Percentiles rank a stretch among this genome's conserved stretches.
These are phyloP conservation scores for Cordyceps sp. DNA, from an alignment of 2,329 filamentous ascomycete genomes.

Conservation along the genomic window DNA sequence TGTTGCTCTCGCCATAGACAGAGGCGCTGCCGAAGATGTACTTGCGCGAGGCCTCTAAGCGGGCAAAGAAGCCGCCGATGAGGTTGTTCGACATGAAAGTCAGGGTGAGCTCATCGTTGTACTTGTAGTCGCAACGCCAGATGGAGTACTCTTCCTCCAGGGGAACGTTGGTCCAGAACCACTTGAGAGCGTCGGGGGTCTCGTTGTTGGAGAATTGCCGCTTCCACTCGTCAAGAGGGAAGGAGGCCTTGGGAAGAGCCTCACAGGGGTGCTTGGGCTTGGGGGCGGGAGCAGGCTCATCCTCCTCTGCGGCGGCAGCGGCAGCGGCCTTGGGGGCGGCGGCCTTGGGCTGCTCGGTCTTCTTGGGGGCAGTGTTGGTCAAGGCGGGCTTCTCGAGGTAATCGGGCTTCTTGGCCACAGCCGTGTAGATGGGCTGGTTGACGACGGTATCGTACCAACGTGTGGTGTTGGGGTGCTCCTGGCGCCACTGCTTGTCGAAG, in stretches of 20 bases:
- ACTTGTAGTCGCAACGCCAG: conserved; percentile 94
- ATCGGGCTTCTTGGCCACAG: conserved; percentile 56
- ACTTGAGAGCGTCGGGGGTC: conserved; percentile 70
- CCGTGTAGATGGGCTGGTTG: conserved; percentile 83
- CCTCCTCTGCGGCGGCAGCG: conserved; percentile 18
- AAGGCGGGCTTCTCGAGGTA: conserved; percentile 72
- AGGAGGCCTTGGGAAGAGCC: conserved; percentile 58
- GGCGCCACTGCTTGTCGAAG: conserved; percentile 81
- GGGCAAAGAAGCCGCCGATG: conserved; percentile 93
- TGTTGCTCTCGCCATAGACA: conserved; percentile 78
- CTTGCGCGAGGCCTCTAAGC: conserved; percentile 95
- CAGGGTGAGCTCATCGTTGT: conserved; percentile 93
- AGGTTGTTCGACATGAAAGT: conserved; percentile 99
- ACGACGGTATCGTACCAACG: conserved; percentile 92
- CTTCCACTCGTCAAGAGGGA: conserved; percentile 95
- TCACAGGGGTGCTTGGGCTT: conserved; percentile 97
- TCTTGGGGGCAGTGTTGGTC: conserved; percentile 56
- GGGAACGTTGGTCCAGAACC: conserved; percentile 96
- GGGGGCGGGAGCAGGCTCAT: conserved; percentile 39
- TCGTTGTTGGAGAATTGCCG: conserved; percentile 96
- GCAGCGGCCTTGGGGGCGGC: conserved; percentile 45
- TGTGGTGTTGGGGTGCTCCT: conserved; percentile 65
- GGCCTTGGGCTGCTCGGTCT: conserved; percentile 52
- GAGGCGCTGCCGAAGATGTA: conserved; percentile 85
- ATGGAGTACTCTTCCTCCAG: conserved; percentile 89